phyloP scores from a whole-genome alignment of 768 basidiomycete genomes.

The Hypholoma sublateritium region DNA sequence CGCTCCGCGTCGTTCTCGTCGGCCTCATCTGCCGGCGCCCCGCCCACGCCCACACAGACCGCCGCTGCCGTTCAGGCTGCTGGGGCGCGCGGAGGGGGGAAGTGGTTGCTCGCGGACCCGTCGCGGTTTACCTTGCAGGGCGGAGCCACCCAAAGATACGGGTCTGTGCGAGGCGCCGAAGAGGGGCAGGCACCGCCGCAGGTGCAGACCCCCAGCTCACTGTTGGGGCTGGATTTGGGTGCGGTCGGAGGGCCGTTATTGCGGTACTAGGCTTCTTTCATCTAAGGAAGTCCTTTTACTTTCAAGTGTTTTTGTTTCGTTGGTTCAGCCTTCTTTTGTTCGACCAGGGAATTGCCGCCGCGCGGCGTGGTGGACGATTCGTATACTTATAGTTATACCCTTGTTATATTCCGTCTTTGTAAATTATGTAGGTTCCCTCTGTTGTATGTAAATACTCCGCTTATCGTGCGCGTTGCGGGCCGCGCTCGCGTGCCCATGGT shows the following conservation, averaged over 20 bases:
- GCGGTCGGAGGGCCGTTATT: neutral
- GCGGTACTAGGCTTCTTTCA: neutral
- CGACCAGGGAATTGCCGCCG: too few species aligned
- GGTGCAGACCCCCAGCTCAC: conserved; percentile 31
- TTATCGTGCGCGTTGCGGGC: too few species aligned
- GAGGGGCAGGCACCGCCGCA: conserved; percentile 4
- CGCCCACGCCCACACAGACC: neutral
- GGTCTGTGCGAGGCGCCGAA: neutral
- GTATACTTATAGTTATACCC: too few species aligned
- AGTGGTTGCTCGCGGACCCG: conserved; percentile 10
- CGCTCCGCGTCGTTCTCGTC: conserved; percentile 2
- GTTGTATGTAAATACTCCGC: too few species aligned
- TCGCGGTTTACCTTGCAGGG: conserved; percentile 12
- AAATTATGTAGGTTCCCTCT: too few species aligned
- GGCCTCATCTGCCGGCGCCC: neutral
- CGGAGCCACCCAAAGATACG: neutral
- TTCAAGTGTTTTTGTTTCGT: neutral
- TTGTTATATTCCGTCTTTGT: too few species aligned
- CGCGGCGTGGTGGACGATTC: too few species aligned
- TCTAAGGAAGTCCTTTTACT: too few species aligned
- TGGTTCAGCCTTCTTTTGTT: neutral
- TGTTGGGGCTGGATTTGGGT: conserved; percentile 27
- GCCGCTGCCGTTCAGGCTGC: neutral
- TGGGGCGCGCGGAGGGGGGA: neutral
- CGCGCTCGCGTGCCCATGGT: too few species aligned